These are phyloP conservation scores for Zoysia matrella DNA, from an alignment of 202 grass and related monocot genomes.

Conservation along the genomic window DNA sequence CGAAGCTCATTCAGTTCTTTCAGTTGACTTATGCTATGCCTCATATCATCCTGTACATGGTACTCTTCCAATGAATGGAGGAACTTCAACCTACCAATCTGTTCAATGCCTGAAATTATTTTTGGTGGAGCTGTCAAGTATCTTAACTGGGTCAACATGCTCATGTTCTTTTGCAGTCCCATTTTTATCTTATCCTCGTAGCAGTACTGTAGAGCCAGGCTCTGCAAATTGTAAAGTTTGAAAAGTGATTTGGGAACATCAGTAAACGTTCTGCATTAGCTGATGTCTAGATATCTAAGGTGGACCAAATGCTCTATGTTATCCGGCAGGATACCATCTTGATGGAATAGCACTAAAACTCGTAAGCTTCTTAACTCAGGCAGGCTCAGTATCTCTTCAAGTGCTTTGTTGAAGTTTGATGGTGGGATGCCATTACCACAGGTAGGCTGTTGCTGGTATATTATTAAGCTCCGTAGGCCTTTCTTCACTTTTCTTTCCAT, in stretches of 20 bases:
- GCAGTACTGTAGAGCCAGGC: neutral
- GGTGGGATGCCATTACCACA: neutral
- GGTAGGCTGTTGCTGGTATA: slow-evolving; percentile 9
- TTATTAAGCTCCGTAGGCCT: slow-evolving; percentile 38
- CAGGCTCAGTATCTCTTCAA: slow-evolving; percentile 22
- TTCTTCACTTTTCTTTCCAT: slow-evolving; percentile 20
- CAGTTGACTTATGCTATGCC: neutral
- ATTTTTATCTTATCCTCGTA: neutral
- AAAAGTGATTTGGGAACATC: slow-evolving; percentile 34
- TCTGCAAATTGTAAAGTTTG: slow-evolving; percentile 45
- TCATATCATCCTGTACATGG: neutral
- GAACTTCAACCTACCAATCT: slow-evolving; percentile 27
- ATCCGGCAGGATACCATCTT: slow-evolving; percentile 36
- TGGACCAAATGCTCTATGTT: slow-evolving; percentile 31
- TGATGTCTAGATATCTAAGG: slow-evolving; percentile 53
- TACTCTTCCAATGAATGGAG: slow-evolving; percentile 26
- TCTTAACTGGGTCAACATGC: slow-evolving; percentile 40
- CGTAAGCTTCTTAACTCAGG: slow-evolving; percentile 33
- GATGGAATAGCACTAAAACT: slow-evolving; percentile 30
- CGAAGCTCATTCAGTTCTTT: neutral
- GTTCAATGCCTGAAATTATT: slow-evolving; percentile 27
- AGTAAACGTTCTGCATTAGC: neutral
- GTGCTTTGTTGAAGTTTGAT: slow-evolving; percentile 6
- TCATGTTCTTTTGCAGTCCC: slow-evolving; percentile 6
- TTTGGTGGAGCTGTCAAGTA: slow-evolving; percentile 13